Conservation (phyloP, 352 stramenopile genomes). For the Globisporangium abappressorium region DNA sequence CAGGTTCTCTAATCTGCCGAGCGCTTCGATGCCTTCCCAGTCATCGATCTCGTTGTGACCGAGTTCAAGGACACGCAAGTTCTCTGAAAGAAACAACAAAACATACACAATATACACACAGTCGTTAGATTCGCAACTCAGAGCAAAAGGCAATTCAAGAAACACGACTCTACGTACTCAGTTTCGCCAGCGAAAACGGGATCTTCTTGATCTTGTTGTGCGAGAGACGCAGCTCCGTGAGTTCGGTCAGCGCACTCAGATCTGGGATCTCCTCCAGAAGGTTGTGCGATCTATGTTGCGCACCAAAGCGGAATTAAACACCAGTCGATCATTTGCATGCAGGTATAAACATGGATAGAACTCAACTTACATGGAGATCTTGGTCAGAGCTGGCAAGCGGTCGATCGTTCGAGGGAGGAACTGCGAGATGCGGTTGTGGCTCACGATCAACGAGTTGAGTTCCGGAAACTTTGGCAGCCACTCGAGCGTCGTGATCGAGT, state of each 20-base stretch:
- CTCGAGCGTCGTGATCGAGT: constrained; percentile 77
- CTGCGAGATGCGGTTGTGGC: constrained; percentile 76
- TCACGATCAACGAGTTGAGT: constrained; percentile 84
- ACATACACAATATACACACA: not conserved
- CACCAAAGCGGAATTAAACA: not conserved
- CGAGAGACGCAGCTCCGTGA: constrained; percentile 79
- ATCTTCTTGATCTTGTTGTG: constrained; percentile 78
- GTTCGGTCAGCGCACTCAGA: constrained; percentile 51
- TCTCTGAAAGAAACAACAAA: constrained; percentile 32
- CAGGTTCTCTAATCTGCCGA: constrained; percentile 55
- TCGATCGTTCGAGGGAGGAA: constrained; percentile 60
- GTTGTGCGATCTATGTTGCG: constrained; percentile 63
- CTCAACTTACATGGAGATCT: constrained; percentile 78
- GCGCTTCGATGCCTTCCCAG: constrained; percentile 68
- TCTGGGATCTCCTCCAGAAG: constrained; percentile 71
- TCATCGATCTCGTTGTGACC: constrained; percentile 83
- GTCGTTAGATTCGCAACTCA: not conserved
- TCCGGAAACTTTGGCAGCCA: constrained; percentile 78
- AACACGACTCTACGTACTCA: constrained; percentile 43
- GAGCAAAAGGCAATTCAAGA: not conserved
- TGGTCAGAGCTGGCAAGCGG: constrained; percentile 68
- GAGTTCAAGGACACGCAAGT: constrained; percentile 78
- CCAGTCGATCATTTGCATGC: constrained; percentile 1
- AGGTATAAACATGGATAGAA: not conserved
- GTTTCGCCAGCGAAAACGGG: constrained; percentile 51